These are phyloP conservation scores for Neurospora sp. DNA, from an alignment of 495 filamentous ascomycete species.

Conservation along the genomic window DNA sequence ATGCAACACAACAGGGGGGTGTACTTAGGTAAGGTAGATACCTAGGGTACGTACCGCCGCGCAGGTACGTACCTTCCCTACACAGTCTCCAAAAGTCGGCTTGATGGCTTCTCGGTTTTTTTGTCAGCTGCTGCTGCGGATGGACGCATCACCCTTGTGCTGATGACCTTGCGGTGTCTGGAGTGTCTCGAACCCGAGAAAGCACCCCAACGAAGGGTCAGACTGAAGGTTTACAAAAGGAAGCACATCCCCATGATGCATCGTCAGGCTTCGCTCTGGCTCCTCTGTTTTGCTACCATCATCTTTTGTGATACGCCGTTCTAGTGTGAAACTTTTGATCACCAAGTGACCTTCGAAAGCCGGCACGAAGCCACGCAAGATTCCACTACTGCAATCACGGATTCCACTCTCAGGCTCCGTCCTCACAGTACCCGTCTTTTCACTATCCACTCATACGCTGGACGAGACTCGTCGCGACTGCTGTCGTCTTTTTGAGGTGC, in stretches of 20 bases:
- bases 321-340: background rate
- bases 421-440: background rate
- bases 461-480: background rate
- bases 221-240: conserved; percentile 19
- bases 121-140: conserved; percentile 26
- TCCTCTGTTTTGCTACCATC: background rate
- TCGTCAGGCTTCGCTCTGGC: background rate
- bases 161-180: conserved; percentile 19
- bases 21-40: background rate
- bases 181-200: conserved; percentile 13
- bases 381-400: background rate
- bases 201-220: conserved; percentile 15
- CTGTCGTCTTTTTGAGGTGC: background rate
- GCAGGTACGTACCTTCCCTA: background rate
- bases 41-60: background rate
- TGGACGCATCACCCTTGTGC: conserved; percentile 18
- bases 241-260: background rate
- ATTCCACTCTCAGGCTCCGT: background rate
- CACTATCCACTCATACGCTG: background rate
- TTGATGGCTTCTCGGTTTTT: conserved; percentile 15
- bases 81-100: background rate
- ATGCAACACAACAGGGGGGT: conserved; percentile 8
- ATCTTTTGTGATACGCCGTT: background rate
- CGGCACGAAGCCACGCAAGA: background rate
- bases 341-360: background rate